phyloP scores from a whole-genome alignment of 345 rosid genomes.

The Citrus hindsii region DNA sequence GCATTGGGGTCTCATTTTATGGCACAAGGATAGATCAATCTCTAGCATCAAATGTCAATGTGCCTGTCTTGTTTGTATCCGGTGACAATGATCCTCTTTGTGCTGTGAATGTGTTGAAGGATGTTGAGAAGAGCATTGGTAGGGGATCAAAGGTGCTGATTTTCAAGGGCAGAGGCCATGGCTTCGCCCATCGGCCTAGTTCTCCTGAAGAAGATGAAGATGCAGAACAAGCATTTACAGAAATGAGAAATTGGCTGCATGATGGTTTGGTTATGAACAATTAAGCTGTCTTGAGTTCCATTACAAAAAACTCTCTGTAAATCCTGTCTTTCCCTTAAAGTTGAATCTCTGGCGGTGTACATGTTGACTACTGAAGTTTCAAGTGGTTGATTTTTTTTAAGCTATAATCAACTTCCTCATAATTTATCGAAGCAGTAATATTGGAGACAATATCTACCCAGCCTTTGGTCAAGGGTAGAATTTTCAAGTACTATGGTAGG shows the following conservation, averaged over 20 bases:
- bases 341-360: neutral
- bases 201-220: slow-evolving; percentile 76
- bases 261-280: slow-evolving; percentile 35
- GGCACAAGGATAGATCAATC: slow-evolving; percentile 71
- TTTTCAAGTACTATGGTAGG: too few species aligned
- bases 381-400: too few species aligned
- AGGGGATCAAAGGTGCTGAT: slow-evolving; percentile 48
- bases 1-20: slow-evolving; percentile 71
- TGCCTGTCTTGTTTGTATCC: slow-evolving; percentile 68
- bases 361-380: too few species aligned
- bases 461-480: too few species aligned
- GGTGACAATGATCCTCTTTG: slow-evolving; percentile 81
- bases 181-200: slow-evolving; percentile 68
- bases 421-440: too few species aligned
- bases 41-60: slow-evolving; percentile 41
- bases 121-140: slow-evolving; percentile 45
- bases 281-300: neutral
- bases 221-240: slow-evolving; percentile 66
- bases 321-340: neutral
- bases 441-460: too few species aligned
- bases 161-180: slow-evolving; percentile 73
- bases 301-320: neutral
- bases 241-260: slow-evolving; percentile 71
- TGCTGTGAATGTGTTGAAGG: slow-evolving; percentile 35
- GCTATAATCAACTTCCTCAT: too few species aligned